phyloP scores from a whole-genome alignment of 208 protist species.

The Wallacemonas sp. region DNA sequence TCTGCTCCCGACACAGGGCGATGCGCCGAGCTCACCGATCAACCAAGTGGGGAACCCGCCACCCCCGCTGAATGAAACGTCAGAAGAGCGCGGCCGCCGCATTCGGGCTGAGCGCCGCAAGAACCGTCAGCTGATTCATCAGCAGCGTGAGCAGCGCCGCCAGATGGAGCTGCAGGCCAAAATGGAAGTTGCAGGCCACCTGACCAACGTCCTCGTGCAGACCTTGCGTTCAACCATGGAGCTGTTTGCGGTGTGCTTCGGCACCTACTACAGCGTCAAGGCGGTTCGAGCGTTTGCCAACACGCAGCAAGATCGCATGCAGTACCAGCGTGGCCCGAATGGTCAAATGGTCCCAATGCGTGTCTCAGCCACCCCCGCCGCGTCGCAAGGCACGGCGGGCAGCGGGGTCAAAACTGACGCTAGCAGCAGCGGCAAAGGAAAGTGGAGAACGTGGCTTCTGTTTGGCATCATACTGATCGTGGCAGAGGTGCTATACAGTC shows the following conservation, averaged over 20 bases:
- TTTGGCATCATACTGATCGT: constrained; percentile 58
- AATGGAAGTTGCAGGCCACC: constrained; percentile 74
- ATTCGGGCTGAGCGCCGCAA: constrained; percentile 57
- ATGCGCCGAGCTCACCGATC: constrained; percentile 39
- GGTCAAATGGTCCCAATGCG: constrained; percentile 32
- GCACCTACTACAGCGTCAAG: constrained; percentile 88
- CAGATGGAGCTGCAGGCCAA: constrained; percentile 70
- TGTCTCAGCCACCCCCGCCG: constrained; percentile 2
- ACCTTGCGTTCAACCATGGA: constrained; percentile 75
- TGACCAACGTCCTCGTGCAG: constrained; percentile 81
- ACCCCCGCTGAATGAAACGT: constrained; percentile 59
- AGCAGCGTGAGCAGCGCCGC: constrained; percentile 65
- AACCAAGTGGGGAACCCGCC: constrained; percentile 25
- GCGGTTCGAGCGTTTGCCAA: constrained; percentile 65
- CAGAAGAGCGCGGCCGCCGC: constrained; percentile 52
- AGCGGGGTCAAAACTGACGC: constrained; percentile 3
- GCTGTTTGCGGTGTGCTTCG: constrained; percentile 81
- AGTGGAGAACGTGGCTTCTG: constrained; percentile 59
- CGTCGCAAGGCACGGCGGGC: constrained; percentile 14
- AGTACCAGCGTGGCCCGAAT: constrained; percentile 22
- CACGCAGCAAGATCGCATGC: constrained; percentile 35
- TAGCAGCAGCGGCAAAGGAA: constrained; percentile 15
- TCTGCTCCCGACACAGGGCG: constrained; percentile 2
- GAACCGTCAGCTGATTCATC: constrained; percentile 60
- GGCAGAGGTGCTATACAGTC: constrained; percentile 58